phyloP scores from a whole-genome alignment of 768 basidiomycete species.

The Trametes cingulata region DNA sequence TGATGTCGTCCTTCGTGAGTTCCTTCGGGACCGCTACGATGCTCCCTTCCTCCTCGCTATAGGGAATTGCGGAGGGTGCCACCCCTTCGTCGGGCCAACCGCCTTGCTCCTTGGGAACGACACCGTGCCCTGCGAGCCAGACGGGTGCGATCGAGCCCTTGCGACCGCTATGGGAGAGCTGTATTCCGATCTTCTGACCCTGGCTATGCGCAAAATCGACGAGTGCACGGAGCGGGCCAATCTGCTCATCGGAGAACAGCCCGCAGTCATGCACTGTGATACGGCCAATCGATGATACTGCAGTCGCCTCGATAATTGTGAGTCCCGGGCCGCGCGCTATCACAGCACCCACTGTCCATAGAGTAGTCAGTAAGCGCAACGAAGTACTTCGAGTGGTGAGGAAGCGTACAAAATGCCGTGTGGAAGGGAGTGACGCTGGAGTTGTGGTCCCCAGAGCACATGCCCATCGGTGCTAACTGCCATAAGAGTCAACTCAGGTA shows the following conservation, averaged over 20 bases:
- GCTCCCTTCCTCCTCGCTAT: neutral
- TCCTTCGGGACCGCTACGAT: constrained; percentile 25
- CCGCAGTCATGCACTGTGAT: constrained; percentile 61
- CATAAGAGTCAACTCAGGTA: neutral
- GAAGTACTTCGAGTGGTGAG: no score
- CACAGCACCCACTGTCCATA: constrained; percentile 52
- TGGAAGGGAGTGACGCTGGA: constrained; percentile 56
- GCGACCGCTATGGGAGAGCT: constrained; percentile 73
- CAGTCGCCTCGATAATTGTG: constrained; percentile 64
- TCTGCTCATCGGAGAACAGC: constrained; percentile 62
- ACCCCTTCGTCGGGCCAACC: constrained; percentile 38
- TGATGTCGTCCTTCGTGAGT: constrained; percentile 31
- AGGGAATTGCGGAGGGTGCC: constrained; percentile 54
- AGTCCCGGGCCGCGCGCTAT: constrained; percentile 53
- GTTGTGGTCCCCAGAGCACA: constrained; percentile 55
- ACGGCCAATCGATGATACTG: constrained; percentile 54
- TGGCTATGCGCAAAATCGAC: constrained; percentile 71
- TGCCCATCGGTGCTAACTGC: constrained; percentile 55
- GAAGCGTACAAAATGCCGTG: constrained; percentile 41
- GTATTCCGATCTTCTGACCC: constrained; percentile 66
- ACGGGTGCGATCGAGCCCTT: constrained; percentile 64
- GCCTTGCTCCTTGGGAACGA: constrained; percentile 38
- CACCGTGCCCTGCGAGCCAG: constrained; percentile 54
- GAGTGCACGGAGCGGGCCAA: constrained; percentile 45
- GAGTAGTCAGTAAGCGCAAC: neutral